A percentile compares a stretch with the other conserved stretches of the same genome.
phyloP scores from a whole-genome alignment of 2,329 filamentous ascomycete genomes.

The Hymenoscyphus repandus region DNA sequence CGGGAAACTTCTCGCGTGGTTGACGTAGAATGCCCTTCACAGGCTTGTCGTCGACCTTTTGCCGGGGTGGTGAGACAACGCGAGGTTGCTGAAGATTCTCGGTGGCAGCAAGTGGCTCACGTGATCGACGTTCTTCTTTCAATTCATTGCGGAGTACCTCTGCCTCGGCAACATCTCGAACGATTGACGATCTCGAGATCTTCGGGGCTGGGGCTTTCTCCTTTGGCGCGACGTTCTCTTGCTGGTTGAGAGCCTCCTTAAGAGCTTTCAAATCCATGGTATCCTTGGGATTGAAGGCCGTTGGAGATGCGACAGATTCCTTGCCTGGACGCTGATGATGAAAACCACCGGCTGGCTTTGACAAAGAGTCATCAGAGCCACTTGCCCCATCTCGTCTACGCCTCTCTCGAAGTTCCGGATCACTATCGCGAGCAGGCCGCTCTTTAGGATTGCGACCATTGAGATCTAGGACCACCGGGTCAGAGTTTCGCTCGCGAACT shows the following conservation, averaged over 20 bases:
- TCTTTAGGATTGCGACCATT: constrained; percentile 44
- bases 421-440: constrained; percentile 19
- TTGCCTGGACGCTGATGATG: constrained; percentile 13
- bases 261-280: constrained; percentile 30
- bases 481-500: constrained; percentile 2
- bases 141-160: constrained; percentile 24
- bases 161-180: constrained; percentile 21
- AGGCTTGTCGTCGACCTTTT: constrained; percentile 59
- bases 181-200: constrained; percentile 18
- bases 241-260: constrained; percentile 27
- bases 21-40: constrained; percentile 82
- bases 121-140: constrained; percentile 18
- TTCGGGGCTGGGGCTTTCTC: constrained; percentile 13
- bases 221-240: constrained; percentile 18
- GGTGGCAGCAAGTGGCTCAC: constrained; percentile 17
- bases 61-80: constrained; percentile 67
- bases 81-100: constrained; percentile 34
- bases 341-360: constrained; percentile 21
- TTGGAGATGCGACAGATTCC: constrained; percentile 18
- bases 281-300: constrained; percentile 31
- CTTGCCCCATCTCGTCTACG: constrained; percentile 7
- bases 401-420: constrained; percentile 12
- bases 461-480: constrained; percentile 14
- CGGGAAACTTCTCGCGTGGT: constrained; percentile 78
- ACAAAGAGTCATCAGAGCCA: constrained; percentile 22